Percentiles rank a stretch among this genome's conserved stretches.
Evolutionary conservation across 768 basidiomycete genomes (phyloP).

Genomic region (Leucogyrophana mollusca): DNA sequence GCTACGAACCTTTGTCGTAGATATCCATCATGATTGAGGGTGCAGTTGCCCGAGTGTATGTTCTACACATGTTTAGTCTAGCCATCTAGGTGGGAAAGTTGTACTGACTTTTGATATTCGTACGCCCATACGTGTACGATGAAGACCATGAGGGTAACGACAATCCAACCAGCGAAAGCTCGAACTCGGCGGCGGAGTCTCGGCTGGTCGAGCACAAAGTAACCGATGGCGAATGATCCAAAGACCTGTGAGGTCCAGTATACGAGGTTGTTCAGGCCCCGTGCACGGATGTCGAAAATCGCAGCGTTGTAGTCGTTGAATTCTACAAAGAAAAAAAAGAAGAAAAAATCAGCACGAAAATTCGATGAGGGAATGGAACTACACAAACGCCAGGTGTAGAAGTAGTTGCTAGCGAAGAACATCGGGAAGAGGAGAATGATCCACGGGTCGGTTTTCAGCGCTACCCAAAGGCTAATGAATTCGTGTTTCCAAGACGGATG

Average conservation of each 20-base stretch:
- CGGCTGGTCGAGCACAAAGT: slow-evolving; percentile 59
- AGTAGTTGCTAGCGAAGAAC: slow-evolving; percentile 84
- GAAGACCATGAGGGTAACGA: slow-evolving; percentile 67
- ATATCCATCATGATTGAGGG: slow-evolving; percentile 54
- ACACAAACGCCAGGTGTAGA: slow-evolving; percentile 77
- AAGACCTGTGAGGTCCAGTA: slow-evolving; percentile 81
- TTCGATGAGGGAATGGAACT: not conserved
- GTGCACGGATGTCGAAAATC: slow-evolving; percentile 75
- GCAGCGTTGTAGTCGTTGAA: slow-evolving; percentile 81
- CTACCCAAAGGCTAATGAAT: slow-evolving; percentile 63
- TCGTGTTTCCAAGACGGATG: slow-evolving; percentile 80
- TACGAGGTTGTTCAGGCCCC: slow-evolving; percentile 75
- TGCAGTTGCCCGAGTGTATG: slow-evolving; percentile 60
- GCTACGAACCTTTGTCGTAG: slow-evolving; percentile 30
- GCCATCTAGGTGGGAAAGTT: not conserved
- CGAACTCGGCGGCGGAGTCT: slow-evolving; percentile 59
- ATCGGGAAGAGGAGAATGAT: slow-evolving; percentile 80
- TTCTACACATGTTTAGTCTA: slow-evolving; percentile 22
- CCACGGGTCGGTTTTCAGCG: slow-evolving; percentile 67
- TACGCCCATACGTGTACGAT: slow-evolving; percentile 76
- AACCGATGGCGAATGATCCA: slow-evolving; percentile 71
- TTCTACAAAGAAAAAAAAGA: no score
- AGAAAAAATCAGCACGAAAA: slow-evolving; percentile 1
- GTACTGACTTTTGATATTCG: slow-evolving; percentile 67
- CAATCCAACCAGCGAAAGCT: slow-evolving; percentile 66